Base-by-base conservation (phyloP, 2,329 filamentous ascomycete species). In the Beauveria varroae region DNA sequence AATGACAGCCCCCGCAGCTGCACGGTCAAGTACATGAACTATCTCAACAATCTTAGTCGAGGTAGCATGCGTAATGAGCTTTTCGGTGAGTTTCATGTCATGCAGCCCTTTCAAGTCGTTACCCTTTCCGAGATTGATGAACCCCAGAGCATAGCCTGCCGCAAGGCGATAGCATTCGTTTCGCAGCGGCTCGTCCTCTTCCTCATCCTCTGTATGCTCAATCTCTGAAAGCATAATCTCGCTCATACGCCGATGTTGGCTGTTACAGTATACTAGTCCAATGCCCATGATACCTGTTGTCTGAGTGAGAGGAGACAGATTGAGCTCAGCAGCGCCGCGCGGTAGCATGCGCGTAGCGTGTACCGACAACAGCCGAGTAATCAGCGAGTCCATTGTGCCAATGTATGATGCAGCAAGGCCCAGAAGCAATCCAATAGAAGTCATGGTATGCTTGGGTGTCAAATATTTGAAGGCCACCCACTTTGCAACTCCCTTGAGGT, bases 401-500 rank as follows among this genome's bases (percentile, higher is more conserved):
- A 97, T 81, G 71, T 96, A 96, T 1, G 95, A 98, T 28, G 91
- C 95, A 9, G 95, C 93, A 20, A 99, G 80, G 1, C 95, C 95
- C 0, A 99, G 80, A 3, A 99, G 81, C n/a, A 99, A 79, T 10
- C 95, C 95, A 60, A 99, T 93, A 1, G 95, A 98, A 26, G 95
- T 98, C 95, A 99, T 99, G 28, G 93, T 96, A 73, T 99, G 96
- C 70, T 99, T 99, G 1, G 95, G 93, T 0, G 95, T 99, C n/a
- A 99, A 79, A 67, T 99, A 99, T 71, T 97, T 98, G 82, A 98
- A 99, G 9, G 93, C 93, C 49, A 99, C 88, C 93, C 95, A 99
- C 77, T 98, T 98, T 3, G 95, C 95, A 30, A 99, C 84, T 8
- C 86, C 89, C 67, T 91, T 95, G n/a, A 99, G 79, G 75, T 99